phyloP scores from a whole-genome alignment of 2,329 filamentous ascomycete species.

The Botrytis paeoniae region DNA sequence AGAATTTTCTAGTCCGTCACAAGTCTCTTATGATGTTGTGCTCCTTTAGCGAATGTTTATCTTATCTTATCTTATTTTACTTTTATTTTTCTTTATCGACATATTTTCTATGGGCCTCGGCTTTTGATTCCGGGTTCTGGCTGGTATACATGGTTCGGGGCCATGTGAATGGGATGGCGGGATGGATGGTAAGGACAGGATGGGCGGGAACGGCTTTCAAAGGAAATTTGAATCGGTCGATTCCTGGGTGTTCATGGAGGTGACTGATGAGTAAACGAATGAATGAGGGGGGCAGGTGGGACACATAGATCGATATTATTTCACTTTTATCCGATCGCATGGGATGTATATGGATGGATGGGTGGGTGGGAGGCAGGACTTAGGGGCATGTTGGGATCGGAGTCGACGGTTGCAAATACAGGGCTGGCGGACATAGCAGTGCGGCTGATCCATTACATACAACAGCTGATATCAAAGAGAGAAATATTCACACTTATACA shows the following conservation, averaged over 20 bases:
- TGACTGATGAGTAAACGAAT: neutral
- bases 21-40: neutral
- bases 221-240: conserved; percentile 8
- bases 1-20: conserved; percentile 1
- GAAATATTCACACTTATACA: neutral
- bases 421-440: conserved; percentile 1
- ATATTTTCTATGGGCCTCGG: neutral
- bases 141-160: neutral
- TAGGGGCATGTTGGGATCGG: neutral
- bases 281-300: neutral
- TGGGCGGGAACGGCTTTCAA: neutral
- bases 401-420: neutral
- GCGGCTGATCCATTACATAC: neutral
- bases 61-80: neutral
- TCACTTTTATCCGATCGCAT: conserved; percentile 1
- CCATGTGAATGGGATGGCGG: neutral
- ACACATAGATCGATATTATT: neutral
- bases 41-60: conserved; percentile 4
- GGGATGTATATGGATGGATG: conserved; percentile 4
- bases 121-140: neutral
- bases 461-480: neutral
- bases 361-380: neutral
- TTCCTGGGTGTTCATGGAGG: neutral
- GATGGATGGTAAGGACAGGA: neutral
- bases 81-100: neutral